phyloP scores from a whole-genome alignment of 2,329 filamentous ascomycete genomes.

The Colletotrichum neosansevieriae region DNA sequence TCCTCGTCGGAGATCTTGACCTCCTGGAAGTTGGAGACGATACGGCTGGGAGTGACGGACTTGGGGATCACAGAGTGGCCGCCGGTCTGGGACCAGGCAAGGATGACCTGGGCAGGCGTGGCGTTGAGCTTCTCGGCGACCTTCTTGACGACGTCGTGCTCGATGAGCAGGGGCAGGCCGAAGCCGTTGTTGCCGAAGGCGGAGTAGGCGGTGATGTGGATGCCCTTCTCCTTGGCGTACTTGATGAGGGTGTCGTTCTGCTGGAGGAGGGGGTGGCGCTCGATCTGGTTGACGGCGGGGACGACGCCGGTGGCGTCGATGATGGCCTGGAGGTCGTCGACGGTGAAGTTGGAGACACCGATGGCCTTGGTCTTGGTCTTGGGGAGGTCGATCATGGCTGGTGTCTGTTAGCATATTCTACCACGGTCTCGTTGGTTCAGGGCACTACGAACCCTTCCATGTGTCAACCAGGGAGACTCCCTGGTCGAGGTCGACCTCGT shows the following conservation, averaged over 20 bases:
- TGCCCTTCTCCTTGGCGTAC: slow-evolving; percentile 72
- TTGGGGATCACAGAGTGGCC: slow-evolving; percentile 82
- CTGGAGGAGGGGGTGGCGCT: slow-evolving; percentile 75
- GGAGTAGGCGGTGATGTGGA: slow-evolving; percentile 76
- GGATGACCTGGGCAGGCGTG: slow-evolving; percentile 59
- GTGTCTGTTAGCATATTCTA: no score
- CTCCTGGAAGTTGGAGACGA: slow-evolving; percentile 77
- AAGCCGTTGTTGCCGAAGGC: slow-evolving; percentile 61
- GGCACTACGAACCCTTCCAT: slow-evolving; percentile 53
- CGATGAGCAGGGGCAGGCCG: slow-evolving; percentile 65
- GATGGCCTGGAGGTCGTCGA: slow-evolving; percentile 64
- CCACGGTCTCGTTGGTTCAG: no score
- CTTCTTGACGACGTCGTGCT: slow-evolving; percentile 66
- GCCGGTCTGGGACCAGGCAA: slow-evolving; percentile 69
- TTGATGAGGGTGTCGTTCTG: slow-evolving; percentile 67
- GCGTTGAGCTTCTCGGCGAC: slow-evolving; percentile 63
- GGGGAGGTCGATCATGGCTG: slow-evolving; percentile 66
- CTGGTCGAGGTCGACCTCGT: slow-evolving; percentile 57
- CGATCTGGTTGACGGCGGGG: slow-evolving; percentile 76
- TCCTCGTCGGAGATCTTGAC: slow-evolving; percentile 70
- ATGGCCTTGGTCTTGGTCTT: slow-evolving; percentile 74
- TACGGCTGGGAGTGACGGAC: slow-evolving; percentile 75
- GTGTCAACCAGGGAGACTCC: slow-evolving; percentile 56
- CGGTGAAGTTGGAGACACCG: slow-evolving; percentile 80
- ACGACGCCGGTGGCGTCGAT: slow-evolving; percentile 68